These are phyloP conservation scores for Thinopyrum elongatum DNA, from an alignment of 176 grass and related monocot species.

Conservation along the genomic window DNA sequence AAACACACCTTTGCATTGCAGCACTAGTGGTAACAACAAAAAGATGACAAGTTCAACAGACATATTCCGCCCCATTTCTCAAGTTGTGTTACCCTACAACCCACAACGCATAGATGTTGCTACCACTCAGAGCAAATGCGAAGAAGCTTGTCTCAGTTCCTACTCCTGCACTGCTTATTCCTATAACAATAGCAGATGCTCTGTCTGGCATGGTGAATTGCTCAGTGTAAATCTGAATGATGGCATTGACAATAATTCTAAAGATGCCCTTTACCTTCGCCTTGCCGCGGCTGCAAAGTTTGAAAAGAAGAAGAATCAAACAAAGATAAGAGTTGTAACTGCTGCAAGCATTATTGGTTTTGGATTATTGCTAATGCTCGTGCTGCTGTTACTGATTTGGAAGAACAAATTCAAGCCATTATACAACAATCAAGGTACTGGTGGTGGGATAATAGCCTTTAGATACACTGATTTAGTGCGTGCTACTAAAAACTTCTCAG, in stretches of 20 bases:
- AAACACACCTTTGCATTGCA: not conserved
- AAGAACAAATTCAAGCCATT: not conserved
- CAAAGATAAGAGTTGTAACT: not conserved
- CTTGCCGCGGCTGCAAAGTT: not conserved
- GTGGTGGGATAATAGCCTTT: not conserved
- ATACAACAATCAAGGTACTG: not conserved
- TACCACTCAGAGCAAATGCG: not conserved
- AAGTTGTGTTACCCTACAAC: not conserved
- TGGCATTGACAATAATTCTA: not conserved
- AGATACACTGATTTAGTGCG: not conserved
- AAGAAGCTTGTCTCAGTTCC: conserved; percentile 1
- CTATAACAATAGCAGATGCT: not conserved
- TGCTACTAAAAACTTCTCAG: not conserved
- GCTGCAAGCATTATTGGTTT: not conserved
- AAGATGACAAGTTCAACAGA: not conserved
- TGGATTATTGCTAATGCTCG: not conserved
- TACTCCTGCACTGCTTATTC: conserved; percentile 4
- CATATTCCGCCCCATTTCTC: not conserved
- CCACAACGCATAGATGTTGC: not conserved
- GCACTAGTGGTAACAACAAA: not conserved
- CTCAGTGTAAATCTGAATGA: not conserved
- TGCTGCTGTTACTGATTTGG: not conserved
- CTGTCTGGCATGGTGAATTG: not conserved
- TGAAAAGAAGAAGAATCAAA: not conserved
- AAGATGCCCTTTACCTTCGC: not conserved